Conservation (phyloP, 495 filamentous ascomycete species). For the Hyaloscypha hepaticicola region DNA sequence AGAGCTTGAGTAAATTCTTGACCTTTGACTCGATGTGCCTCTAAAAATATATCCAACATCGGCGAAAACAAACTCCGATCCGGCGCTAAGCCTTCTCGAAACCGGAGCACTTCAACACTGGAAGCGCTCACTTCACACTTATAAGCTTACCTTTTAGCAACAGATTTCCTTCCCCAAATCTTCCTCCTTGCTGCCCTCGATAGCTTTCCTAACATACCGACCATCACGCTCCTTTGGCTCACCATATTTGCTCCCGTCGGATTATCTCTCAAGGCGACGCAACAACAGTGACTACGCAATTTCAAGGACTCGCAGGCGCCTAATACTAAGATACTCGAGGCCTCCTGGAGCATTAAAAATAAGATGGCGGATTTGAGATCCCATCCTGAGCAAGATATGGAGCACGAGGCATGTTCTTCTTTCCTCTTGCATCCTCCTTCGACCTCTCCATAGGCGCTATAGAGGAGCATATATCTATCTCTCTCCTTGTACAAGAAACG, state of each 20-base stretch:
- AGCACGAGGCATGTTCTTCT: conserved; percentile 39
- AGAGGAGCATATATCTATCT: background rate
- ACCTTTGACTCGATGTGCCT: background rate
- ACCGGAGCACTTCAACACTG: conserved; percentile 23
- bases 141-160: background rate
- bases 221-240: background rate
- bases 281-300: background rate
- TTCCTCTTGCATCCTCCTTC: background rate
- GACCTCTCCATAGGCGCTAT: background rate
- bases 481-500: background rate
- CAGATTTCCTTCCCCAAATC: background rate
- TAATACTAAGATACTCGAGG: background rate
- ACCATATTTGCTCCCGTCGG: background rate
- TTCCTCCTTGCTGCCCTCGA: background rate
- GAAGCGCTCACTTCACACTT: conserved; percentile 1
- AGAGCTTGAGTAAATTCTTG: background rate
- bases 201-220: background rate
- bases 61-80: conserved; percentile 23
- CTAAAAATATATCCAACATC: conserved; percentile 17
- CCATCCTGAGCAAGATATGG: conserved; percentile 36
- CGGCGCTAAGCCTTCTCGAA: conserved; percentile 6
- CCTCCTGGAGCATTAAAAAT: background rate
- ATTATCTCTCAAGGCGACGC: background rate
- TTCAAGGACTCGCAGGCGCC: background rate
- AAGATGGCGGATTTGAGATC: conserved; percentile 41